Percentiles rank a stretch among this genome's conserved stretches.
These are phyloP conservation scores for Dothidotthia symphoricarpi DNA, from an alignment of 2,329 filamentous ascomycete genomes.

Conservation along the genomic window DNA sequence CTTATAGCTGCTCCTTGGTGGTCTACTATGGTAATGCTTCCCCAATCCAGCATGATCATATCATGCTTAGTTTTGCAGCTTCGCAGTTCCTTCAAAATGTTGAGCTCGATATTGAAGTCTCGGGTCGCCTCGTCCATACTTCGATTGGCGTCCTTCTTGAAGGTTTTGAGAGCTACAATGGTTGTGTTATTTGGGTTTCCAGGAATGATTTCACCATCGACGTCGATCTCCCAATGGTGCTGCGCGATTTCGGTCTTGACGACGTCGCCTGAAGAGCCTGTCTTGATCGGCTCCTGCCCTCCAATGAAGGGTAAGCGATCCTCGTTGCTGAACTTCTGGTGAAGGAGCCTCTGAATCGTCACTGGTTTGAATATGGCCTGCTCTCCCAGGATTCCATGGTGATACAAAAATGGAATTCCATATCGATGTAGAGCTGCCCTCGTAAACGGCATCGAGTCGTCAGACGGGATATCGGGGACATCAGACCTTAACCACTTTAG, in stretches of 20 bases:
- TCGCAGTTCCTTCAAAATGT: not conserved
- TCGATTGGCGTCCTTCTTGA: not conserved
- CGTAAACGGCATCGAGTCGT: not conserved
- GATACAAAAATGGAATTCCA: too few species aligned
- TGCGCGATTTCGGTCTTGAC: not conserved
- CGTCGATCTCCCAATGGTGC: not conserved
- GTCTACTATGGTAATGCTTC: not conserved
- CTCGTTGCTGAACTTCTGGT: not conserved
- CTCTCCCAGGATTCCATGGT: not conserved
- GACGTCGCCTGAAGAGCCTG: slow-evolving; percentile 2
- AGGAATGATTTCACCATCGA: not conserved
- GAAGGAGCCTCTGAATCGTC: not conserved
- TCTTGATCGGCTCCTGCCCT: not conserved
- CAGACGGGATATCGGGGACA: too few species aligned
- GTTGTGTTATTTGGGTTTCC: not conserved
- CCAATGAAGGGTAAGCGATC: not conserved
- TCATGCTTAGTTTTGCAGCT: not conserved
- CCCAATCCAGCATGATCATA: slow-evolving; percentile 1
- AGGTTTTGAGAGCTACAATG: not conserved
- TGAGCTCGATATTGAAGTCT: not conserved
- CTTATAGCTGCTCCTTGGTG: not conserved
- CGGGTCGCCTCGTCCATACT: not conserved
- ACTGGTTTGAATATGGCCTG: not conserved
- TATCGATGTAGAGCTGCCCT: not conserved
- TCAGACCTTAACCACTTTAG: too few species aligned